These are phyloP conservation scores for Yarrowia deformans DNA, from an alignment of 805 yeast genomes.

Conservation along the genomic window DNA sequence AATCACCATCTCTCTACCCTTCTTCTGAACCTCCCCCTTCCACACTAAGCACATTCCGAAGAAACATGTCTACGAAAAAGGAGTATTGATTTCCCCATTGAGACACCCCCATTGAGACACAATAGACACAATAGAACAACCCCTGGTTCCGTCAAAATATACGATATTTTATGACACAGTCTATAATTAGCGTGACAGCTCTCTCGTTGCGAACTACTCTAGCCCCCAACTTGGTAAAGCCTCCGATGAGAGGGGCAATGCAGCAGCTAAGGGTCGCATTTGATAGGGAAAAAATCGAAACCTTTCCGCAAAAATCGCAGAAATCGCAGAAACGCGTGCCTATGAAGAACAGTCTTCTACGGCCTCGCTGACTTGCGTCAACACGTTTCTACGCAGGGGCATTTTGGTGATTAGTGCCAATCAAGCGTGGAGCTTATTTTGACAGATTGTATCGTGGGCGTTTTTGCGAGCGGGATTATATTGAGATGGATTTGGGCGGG, in stretches of 20 bases:
- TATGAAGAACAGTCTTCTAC: no score
- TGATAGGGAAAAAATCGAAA: no score
- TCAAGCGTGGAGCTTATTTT: conserved; percentile 16
- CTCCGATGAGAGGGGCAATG: no score
- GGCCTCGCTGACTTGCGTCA: neutral
- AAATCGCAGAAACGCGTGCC: no score
- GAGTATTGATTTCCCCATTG: neutral
- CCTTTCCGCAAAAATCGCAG: no score
- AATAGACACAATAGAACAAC: neutral
- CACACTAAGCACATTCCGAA: no score
- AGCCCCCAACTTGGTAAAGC: no score
- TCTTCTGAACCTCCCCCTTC: no score
- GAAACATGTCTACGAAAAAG: no score
- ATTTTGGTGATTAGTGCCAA: neutral
- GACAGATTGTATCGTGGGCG: conserved; percentile 12
- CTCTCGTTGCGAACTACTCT: neutral
- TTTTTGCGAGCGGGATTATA: neutral
- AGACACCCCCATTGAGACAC: neutral
- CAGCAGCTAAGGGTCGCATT: no score
- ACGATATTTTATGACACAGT: neutral
- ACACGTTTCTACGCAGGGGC: conserved; percentile 31
- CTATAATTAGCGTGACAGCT: neutral
- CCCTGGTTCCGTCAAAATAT: neutral
- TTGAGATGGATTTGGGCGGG: no score
- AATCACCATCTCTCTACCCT: no score